Percentiles rank a stretch among this genome's conserved stretches.
Evolutionary conservation across 768 basidiomycete species (phyloP).

Genomic region (Tulasnella sp.): DNA sequence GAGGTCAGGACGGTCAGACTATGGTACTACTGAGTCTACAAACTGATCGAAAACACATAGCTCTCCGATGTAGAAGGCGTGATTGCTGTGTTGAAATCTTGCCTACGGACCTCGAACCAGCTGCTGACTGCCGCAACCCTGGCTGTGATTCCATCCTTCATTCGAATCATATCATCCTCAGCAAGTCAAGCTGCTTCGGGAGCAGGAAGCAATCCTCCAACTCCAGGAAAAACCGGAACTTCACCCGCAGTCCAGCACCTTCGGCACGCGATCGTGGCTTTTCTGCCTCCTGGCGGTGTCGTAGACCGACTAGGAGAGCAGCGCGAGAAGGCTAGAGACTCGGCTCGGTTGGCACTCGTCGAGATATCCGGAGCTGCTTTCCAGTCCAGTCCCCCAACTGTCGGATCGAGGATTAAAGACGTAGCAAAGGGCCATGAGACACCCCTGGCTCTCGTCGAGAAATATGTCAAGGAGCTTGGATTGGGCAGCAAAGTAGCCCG

Average conservation of each 20-base stretch:
- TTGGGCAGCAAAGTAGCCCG: constrained; percentile 75
- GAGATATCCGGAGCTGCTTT: constrained; percentile 63
- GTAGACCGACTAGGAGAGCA: constrained; percentile 73
- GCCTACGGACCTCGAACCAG: constrained; percentile 69
- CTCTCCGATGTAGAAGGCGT: constrained; percentile 62
- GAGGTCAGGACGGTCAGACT: constrained; percentile 37
- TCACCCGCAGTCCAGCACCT: constrained; percentile 27
- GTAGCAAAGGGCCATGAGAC: constrained; percentile 50
- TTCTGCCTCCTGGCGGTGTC: constrained; percentile 64
- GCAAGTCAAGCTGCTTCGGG: constrained; percentile 30
- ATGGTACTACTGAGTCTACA: neutral
- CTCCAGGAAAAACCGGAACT: constrained; percentile 33
- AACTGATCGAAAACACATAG: constrained; percentile 28
- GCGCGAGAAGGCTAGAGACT: constrained; percentile 57
- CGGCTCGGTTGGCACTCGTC: constrained; percentile 67
- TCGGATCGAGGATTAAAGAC: constrained; percentile 27
- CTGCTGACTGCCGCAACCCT: constrained; percentile 71
- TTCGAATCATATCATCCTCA: constrained; percentile 48
- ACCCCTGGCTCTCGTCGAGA: constrained; percentile 58
- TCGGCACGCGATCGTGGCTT: constrained; percentile 53
- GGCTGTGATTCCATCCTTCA: constrained; percentile 51
- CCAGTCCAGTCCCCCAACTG: constrained; percentile 37
- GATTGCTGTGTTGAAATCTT: constrained; percentile 56
- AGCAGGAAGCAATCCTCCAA: neutral
- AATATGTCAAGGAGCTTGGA: constrained; percentile 57